phyloP scores from a whole-genome alignment of 2,329 filamentous ascomycete genomes.

The Aspergillus sp. region DNA sequence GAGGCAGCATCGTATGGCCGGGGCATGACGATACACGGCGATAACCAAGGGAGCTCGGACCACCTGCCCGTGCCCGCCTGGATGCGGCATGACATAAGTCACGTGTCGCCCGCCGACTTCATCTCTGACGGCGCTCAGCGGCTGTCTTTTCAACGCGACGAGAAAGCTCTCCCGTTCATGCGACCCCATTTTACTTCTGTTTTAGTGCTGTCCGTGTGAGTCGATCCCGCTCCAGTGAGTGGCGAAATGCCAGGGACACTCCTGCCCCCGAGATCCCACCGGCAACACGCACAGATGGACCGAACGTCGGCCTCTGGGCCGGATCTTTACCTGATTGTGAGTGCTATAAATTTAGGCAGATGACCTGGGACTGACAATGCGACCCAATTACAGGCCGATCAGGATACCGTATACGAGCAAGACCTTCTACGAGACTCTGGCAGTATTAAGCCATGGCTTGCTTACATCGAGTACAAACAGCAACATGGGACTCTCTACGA shows the following conservation, averaged over 20 bases:
- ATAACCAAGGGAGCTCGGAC: constrained; percentile 19
- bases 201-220: constrained; percentile 26
- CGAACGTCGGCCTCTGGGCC: constrained; percentile 36
- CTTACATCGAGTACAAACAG: constrained; percentile 86
- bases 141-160: constrained; percentile 17
- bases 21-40: constrained; percentile 26
- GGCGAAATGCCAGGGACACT: constrained; percentile 48
- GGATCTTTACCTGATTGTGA: constrained; percentile 43
- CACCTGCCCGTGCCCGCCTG: constrained; percentile 4
- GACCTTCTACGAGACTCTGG: constrained; percentile 82
- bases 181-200: constrained; percentile 17
- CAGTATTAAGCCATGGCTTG: constrained; percentile 89
- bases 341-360: constrained; percentile 12
- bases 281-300: constrained; percentile 41
- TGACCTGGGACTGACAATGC: constrained; percentile 27
- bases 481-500: constrained; percentile 81
- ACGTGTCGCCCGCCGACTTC: constrained; percentile 25
- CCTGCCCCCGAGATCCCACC: constrained; percentile 41
- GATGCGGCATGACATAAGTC: constrained; percentile 15
- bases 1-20: constrained; percentile 3
- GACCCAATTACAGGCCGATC: constrained; percentile 59
- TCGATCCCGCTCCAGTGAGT: constrained; percentile 34
- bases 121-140: constrained; percentile 14
- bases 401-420: constrained; percentile 94
- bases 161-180: constrained; percentile 24